Evolutionary conservation across 345 rosid species (phyloP).

Genomic region (Pugionium cornutum): DNA sequence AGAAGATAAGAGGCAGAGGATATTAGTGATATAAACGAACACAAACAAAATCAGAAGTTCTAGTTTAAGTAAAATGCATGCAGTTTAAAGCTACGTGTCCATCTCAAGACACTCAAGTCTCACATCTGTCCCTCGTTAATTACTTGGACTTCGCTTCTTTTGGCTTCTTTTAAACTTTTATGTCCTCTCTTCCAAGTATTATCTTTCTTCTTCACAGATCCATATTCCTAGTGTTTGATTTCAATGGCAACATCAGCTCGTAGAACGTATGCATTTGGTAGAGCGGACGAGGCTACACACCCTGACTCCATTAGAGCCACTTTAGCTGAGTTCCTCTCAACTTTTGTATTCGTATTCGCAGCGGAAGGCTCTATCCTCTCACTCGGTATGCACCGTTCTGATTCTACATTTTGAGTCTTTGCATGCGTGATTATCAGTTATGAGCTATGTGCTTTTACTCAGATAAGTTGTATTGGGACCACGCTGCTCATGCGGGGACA

Average conservation of each 20-base stretch:
- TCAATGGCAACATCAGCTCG: constrained; percentile 45
- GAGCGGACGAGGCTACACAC: constrained; percentile 46
- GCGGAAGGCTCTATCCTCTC: constrained; percentile 82
- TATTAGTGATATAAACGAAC: constrained; percentile 6
- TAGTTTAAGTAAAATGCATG: constrained; percentile 38
- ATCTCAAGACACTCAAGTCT: constrained; percentile 24
- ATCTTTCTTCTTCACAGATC: constrained; percentile 11
- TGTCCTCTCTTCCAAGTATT: constrained; percentile 12
- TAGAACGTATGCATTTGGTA: constrained; percentile 42
- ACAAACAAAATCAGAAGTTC: not conserved
- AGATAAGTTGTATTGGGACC: constrained; percentile 52
- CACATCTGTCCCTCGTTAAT: constrained; percentile 40
- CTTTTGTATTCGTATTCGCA: constrained; percentile 71
- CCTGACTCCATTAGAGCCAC: constrained; percentile 54
- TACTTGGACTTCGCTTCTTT: constrained; percentile 17
- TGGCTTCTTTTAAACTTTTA: constrained; percentile 37
- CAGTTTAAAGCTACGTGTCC: constrained; percentile 39
- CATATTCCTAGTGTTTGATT: constrained; percentile 8
- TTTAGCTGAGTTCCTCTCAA: constrained; percentile 70
- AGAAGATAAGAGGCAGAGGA: constrained; percentile 27
- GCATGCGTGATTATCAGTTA: not conserved
- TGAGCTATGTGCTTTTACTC: not conserved
- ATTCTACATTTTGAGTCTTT: not conserved
- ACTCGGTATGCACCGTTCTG: constrained; percentile 44
- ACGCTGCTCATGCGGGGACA: constrained; percentile 32